Evolutionary conservation across 2,329 filamentous ascomycete species (phyloP).

Genomic region (Alternaria ventricosa): DNA sequence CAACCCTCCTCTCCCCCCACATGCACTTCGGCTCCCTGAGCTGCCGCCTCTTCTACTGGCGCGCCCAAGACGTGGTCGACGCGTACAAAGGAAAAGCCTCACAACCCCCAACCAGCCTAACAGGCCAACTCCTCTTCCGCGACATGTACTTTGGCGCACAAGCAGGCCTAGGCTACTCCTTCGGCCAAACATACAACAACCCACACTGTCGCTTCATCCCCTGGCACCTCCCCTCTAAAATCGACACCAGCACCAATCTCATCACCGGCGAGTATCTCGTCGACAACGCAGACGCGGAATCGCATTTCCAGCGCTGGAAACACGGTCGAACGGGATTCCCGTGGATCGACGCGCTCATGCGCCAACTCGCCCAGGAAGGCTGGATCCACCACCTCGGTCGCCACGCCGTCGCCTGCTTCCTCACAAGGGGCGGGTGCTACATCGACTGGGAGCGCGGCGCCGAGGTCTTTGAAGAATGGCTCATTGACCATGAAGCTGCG

Average conservation of each 20-base stretch:
- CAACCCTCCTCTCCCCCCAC: conserved; percentile 75
- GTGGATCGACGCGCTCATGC: conserved; percentile 82
- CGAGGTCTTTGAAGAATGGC: conserved; percentile 77
- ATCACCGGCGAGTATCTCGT: conserved; percentile 68
- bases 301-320: conserved; percentile 73
- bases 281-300: conserved; percentile 67
- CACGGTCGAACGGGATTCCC: conserved; percentile 75
- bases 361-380: conserved; percentile 72
- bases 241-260: conserved; percentile 52
- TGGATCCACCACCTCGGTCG: conserved; percentile 83
- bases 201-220: conserved; percentile 74
- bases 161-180: conserved; percentile 68
- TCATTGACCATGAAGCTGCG: conserved; percentile 76
- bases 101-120: conserved; percentile 70
- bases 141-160: conserved; percentile 87
- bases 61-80: conserved; percentile 67
- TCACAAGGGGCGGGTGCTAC: conserved; percentile 81
- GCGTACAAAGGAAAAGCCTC: conserved; percentile 63
- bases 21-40: conserved; percentile 77
- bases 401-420: conserved; percentile 79
- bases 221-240: conserved; percentile 74
- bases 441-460: conserved; percentile 80
- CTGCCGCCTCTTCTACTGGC: conserved; percentile 76
- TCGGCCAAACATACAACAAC: conserved; percentile 71
- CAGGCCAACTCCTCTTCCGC: conserved; percentile 75